phyloP scores from a whole-genome alignment of 345 rosid species.

The Geranium rotundifolium region DNA sequence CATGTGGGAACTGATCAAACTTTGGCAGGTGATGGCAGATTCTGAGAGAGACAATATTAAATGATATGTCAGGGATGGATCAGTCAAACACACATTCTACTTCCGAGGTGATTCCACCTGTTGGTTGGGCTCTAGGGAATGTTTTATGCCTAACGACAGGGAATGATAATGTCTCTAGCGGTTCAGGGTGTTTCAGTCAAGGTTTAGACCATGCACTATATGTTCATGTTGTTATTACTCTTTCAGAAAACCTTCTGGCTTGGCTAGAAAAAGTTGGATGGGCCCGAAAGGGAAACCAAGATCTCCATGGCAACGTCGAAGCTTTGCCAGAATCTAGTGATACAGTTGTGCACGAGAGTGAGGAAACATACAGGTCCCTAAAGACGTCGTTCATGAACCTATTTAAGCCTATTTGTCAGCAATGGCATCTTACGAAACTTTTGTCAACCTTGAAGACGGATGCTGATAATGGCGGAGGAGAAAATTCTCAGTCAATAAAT shows the following conservation, averaged over 20 bases:
- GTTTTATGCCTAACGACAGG: conserved; percentile 53
- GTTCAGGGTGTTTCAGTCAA: conserved; percentile 33
- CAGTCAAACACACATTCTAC: conserved; percentile 24
- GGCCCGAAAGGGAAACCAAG: conserved; percentile 29
- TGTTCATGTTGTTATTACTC: conserved; percentile 46
- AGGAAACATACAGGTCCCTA: conserved; percentile 16
- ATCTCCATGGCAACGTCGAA: conserved; percentile 30
- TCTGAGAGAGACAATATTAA: conserved; percentile 40
- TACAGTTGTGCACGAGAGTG: conserved; percentile 17
- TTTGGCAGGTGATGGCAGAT: conserved; percentile 94
- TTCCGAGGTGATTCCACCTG: conserved; percentile 45
- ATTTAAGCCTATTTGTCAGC: conserved; percentile 70
- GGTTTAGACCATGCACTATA: conserved; percentile 47
- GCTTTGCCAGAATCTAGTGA: conserved; percentile 17
- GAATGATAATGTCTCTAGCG: conserved; percentile 51
- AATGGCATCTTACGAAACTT: conserved; percentile 78
- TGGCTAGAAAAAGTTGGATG: conserved; percentile 38
- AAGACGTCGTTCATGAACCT: conserved; percentile 48
- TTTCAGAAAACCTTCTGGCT: conserved; percentile 54
- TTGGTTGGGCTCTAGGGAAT: conserved; percentile 89
- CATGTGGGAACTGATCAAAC: conserved; percentile 61
- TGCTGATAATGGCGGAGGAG: conserved; percentile 19
- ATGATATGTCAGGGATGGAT: conserved; percentile 40
- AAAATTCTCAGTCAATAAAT: conserved; percentile 12
- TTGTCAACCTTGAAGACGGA: conserved; percentile 38